A percentile compares a stretch with the other conserved stretches of the same genome.
These are phyloP conservation scores for Macrolepiota albuminosa DNA, from an alignment of 768 basidiomycete species.

Conservation along the genomic window DNA sequence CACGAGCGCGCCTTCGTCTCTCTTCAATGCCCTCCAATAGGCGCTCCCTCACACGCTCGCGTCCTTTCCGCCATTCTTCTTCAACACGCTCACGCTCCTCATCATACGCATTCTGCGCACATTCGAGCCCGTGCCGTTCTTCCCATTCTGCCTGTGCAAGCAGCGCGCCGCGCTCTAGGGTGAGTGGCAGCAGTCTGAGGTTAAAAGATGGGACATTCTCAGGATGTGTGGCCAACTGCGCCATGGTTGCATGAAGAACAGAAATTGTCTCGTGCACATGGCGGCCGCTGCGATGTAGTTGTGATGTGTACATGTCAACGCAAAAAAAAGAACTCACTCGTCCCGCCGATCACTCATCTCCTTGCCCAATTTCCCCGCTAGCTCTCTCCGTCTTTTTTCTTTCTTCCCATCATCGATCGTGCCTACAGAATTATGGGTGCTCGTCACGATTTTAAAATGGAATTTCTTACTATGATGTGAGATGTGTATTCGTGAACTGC, in stretches of 20 bases:
- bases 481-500: slow-evolving; percentile 35
- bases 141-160: slow-evolving; percentile 63
- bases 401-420: slow-evolving; percentile 41
- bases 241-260: slow-evolving; percentile 50
- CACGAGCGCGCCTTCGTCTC: slow-evolving; percentile 68
- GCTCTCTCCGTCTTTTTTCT: slow-evolving; percentile 65
- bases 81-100: slow-evolving; percentile 79
- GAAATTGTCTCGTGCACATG: slow-evolving; percentile 61
- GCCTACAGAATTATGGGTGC: not conserved
- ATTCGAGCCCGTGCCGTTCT: slow-evolving; percentile 64
- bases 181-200: slow-evolving; percentile 66
- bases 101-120: slow-evolving; percentile 65
- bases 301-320: slow-evolving; percentile 7
- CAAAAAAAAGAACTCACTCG: slow-evolving; percentile 44
- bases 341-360: slow-evolving; percentile 73
- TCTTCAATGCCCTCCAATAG: slow-evolving; percentile 85
- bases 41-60: slow-evolving; percentile 71
- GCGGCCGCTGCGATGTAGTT: slow-evolving; percentile 37
- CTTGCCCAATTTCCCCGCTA: slow-evolving; percentile 65
- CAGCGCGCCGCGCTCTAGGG: slow-evolving; percentile 72
- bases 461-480: slow-evolving; percentile 7
- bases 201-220: slow-evolving; percentile 62
- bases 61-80: slow-evolving; percentile 75
- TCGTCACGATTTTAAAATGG: not conserved
- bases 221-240: slow-evolving; percentile 65